Conservation (phyloP, 805 yeast genomes). For the Cyberlindnera japonica region DNA sequence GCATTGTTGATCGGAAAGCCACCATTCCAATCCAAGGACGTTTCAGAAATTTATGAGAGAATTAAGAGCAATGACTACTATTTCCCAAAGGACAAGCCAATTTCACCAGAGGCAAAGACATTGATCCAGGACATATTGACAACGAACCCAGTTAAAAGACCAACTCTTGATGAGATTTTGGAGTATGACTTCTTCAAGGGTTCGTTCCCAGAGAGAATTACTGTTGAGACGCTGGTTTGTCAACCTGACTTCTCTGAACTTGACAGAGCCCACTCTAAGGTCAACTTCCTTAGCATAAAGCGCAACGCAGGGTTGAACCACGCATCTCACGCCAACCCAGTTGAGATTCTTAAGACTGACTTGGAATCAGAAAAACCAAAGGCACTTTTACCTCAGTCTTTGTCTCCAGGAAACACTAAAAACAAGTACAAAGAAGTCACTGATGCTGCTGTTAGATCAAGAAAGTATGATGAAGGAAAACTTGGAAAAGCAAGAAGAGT, state of each 20-base stretch:
- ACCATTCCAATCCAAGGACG: conserved; percentile 96
- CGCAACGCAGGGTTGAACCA: conserved; percentile 57
- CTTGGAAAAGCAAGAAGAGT: conserved; percentile 35
- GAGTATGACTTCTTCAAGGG: conserved; percentile 87
- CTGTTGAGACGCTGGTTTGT: conserved; percentile 56
- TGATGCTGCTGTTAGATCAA: conserved; percentile 25
- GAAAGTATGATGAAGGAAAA: conserved; percentile 33
- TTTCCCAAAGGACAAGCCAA: conserved; percentile 67
- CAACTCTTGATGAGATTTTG: conserved; percentile 72
- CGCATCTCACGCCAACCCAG: conserved; percentile 51
- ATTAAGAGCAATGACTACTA: conserved; percentile 76
- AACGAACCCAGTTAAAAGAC: conserved; percentile 77
- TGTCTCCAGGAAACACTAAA: conserved; percentile 90
- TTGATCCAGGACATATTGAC: conserved; percentile 72
- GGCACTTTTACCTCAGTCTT: conserved; percentile 76
- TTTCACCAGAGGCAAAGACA: conserved; percentile 67
- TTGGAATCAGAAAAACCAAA: conserved; percentile 64
- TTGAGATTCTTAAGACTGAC: conserved; percentile 65
- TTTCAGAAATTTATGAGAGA: conserved; percentile 85
- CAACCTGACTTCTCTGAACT: conserved; percentile 58
- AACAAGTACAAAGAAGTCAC: conserved; percentile 70
- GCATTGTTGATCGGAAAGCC: conserved; percentile 93
- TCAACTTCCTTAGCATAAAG: conserved; percentile 65
- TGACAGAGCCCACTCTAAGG: conserved; percentile 56
- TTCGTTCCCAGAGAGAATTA: conserved; percentile 70